A percentile compares a stretch with the other conserved stretches of the same genome.
These are phyloP conservation scores for Solanum arcanum DNA, from an alignment of 257 asterid genomes.

Conservation along the genomic window DNA sequence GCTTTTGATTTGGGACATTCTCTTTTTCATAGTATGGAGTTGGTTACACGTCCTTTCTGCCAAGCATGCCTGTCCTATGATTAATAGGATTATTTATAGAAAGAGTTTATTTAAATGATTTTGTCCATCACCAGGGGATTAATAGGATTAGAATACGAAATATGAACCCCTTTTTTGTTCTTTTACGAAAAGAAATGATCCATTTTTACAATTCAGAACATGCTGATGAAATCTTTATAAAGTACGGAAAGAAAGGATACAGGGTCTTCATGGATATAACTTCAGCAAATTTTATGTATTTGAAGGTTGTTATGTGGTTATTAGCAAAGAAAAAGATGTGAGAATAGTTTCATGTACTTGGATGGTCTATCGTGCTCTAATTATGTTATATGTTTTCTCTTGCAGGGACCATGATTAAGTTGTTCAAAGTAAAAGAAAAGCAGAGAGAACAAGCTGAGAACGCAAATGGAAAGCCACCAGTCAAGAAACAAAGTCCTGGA, in stretches of 20 bases:
- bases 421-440: slow-evolving; percentile 87
- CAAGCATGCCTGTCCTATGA: not conserved
- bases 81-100: not conserved
- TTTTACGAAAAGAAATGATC: not conserved
- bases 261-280: not conserved
- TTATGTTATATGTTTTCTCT: not conserved
- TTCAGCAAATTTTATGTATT: not conserved
- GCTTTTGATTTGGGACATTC: not conserved
- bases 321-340: not conserved
- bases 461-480: slow-evolving; percentile 77
- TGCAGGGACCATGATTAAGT: slow-evolving; percentile 72
- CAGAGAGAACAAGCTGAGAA: slow-evolving; percentile 91
- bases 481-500: slow-evolving; percentile 90
- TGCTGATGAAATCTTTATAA: not conserved
- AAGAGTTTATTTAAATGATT: not conserved
- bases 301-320: not conserved
- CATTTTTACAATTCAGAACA: not conserved
- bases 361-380: not conserved
- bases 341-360: not conserved
- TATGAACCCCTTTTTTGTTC: not conserved
- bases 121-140: not conserved
- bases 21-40: not conserved
- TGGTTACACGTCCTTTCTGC: not conserved
- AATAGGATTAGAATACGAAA: not conserved
- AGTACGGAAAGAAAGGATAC: not conserved